phyloP scores from a whole-genome alignment of 148 eudicot genomes.

The Selenicereus undatus region DNA sequence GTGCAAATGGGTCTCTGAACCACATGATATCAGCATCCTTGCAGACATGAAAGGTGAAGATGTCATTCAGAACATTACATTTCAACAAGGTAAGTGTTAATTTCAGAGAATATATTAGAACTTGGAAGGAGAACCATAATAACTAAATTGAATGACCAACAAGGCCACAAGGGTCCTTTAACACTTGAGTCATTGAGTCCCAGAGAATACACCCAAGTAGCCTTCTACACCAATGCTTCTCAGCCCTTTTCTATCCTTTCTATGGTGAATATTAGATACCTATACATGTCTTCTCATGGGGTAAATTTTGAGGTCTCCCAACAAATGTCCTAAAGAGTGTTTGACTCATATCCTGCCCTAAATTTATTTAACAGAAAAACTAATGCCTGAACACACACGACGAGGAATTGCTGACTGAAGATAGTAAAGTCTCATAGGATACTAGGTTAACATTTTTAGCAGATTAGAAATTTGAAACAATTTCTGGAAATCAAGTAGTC shows the following conservation, averaged over 20 bases:
- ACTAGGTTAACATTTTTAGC: background rate
- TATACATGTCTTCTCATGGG: background rate
- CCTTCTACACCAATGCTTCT: background rate
- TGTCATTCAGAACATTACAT: conserved; percentile 6
- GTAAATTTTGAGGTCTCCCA: background rate
- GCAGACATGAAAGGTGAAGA: conserved; percentile 7
- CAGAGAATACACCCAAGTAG: background rate
- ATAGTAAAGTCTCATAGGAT: too few relatives aligned
- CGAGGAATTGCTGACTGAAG: background rate
- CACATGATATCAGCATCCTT: conserved; percentile 73
- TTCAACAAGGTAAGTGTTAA: background rate
- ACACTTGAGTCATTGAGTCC: background rate
- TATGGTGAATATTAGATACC: background rate
- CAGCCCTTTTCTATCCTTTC: background rate
- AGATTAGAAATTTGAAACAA: background rate
- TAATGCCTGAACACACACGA: background rate
- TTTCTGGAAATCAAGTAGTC: background rate
- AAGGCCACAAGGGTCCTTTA: too few relatives aligned
- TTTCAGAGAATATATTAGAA: background rate
- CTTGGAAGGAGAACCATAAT: background rate
- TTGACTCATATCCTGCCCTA: background rate
- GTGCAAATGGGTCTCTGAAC: conserved; percentile 63
- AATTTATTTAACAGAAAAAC: too few relatives aligned
- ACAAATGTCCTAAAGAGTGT: background rate
- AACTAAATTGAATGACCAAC: background rate